A percentile compares a stretch with the other conserved stretches of the same genome.
Evolutionary conservation across 192 early-diverging fungal genomes (phyloP).

Genomic region (Coemansia sp.): DNA sequence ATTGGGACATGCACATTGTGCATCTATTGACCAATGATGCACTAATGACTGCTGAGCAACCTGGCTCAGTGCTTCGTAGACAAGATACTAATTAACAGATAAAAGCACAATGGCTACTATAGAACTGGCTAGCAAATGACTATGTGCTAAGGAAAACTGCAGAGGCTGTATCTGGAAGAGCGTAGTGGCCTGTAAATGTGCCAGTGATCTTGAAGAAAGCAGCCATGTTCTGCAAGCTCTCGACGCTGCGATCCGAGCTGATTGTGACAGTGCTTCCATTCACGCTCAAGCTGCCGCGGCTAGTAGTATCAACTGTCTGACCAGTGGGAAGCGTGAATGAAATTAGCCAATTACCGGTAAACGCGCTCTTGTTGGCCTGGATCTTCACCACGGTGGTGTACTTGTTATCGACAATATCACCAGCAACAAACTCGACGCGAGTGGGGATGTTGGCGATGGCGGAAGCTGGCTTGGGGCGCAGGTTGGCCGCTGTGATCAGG

Average conservation of each 20-base stretch:
- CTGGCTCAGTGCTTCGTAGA: background rate
- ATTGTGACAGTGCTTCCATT: conserved; percentile 32
- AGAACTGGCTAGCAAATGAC: background rate
- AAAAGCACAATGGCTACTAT: background rate
- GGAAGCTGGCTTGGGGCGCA: conserved; percentile 34
- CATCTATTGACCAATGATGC: background rate
- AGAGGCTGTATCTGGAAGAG: conserved; percentile 30
- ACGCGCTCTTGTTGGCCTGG: conserved; percentile 35
- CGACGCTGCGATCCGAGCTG: conserved; percentile 27
- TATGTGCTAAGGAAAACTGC: conserved; percentile 24
- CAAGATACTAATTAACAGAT: background rate
- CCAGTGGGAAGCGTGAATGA: conserved; percentile 38
- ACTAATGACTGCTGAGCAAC: background rate
- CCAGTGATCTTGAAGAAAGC: conserved; percentile 43
- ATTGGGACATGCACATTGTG: background rate
- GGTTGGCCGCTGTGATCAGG: conserved; percentile 25
- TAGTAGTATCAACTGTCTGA: conserved; percentile 41
- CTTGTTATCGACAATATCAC: conserved; percentile 31
- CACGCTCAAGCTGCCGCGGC: conserved; percentile 28
- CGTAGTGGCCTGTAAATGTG: conserved; percentile 28
- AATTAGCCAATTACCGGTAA: conserved; percentile 47
- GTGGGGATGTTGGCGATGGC: conserved; percentile 42
- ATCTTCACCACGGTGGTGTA: conserved; percentile 49
- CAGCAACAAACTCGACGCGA: conserved; percentile 41
- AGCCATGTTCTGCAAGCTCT: conserved; percentile 41